Evolutionary conservation across 164 flowering plant species (phyloP), one percentile per base, ranked within the genome.

Genomic region (Tetracentron sinense): DNA sequence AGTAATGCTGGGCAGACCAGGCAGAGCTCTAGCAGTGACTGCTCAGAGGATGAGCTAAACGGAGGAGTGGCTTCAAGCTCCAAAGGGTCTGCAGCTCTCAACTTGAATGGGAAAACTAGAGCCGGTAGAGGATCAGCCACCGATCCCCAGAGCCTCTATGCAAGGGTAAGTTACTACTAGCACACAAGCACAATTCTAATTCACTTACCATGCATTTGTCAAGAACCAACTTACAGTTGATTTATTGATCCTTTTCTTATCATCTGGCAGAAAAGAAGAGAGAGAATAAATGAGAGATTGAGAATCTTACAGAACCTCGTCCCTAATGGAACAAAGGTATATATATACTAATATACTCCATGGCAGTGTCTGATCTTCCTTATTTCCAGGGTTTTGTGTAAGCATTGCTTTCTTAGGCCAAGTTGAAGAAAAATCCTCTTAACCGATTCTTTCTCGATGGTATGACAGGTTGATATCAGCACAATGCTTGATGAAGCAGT

Each of bases 401-500:
- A n/a, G 5, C 44, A 38, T 38, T 38, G 44, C 44, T 38, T 38
- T 12, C 7, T 8, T 10, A 3, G 23, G 53, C n/a, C n/a, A 38
- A 10, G 44, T 38, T 4, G 44, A 8, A 38, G 11, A 8, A 38
- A 10, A 8, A 38, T 8, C 54, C 20, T 21, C 8, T 38, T 8
- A n/a, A 51, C 12, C 27, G 10, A 11, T 51, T 38, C 44, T 38
- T 38, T 38, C 44, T 38, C 11, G 14, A 38, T 38, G 29, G 10
- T 31, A 46, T 76, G 42, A 52, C 77, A 87, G 93, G 98, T 92
- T 52, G 99, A 91, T 58, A 91, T 94, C 48, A 91, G 99, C 73
- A 94, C 99, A 69, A 91, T 94, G 99, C 91, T 94, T 16, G 99
- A 94, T 83, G 99, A 94, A 56, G 99, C 96, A 33, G 96, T 89